Percentiles rank a stretch among this genome's conserved stretches.
Conservation (phyloP, 2,329 filamentous ascomycete genomes). For the Pseudopyricularia cyperi region DNA sequence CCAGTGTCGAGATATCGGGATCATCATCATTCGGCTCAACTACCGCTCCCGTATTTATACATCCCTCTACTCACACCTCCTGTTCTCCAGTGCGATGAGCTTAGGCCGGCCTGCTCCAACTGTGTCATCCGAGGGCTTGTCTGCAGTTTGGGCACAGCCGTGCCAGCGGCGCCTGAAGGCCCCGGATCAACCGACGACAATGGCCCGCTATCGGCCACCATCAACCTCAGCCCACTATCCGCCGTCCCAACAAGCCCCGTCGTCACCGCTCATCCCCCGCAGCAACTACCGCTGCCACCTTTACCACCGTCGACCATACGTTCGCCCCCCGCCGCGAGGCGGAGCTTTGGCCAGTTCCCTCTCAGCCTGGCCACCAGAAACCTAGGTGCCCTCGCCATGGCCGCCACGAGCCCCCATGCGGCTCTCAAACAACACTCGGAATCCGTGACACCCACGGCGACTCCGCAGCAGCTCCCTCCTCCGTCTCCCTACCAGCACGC, state of each 20-base stretch:
- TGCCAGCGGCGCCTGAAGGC: not conserved
- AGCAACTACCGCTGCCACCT: not conserved
- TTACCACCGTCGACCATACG: not conserved
- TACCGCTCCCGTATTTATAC: not conserved
- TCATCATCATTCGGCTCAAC: no score
- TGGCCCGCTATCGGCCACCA: not conserved
- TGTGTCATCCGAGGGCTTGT: conserved; percentile 1
- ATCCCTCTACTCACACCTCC: not conserved
- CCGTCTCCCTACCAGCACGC: not conserved
- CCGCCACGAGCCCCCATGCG: not conserved
- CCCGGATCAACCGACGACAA: not conserved
- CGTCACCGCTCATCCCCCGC: not conserved
- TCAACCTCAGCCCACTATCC: not conserved
- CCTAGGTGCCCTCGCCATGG: not conserved
- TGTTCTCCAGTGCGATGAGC: not conserved
- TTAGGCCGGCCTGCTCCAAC: conserved; percentile 2
- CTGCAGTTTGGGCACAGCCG: not conserved
- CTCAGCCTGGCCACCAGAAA: not conserved
- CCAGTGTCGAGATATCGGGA: no score
- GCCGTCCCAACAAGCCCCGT: not conserved
- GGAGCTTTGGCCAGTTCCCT: not conserved
- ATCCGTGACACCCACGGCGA: not conserved
- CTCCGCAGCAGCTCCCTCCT: not conserved
- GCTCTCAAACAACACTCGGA: not conserved
- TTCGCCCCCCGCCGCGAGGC: not conserved